Evolutionary conservation across 140 eudicot genomes (phyloP), one percentile per base, ranked within the genome.

Genomic region (Ambrosia hybrid): DNA sequence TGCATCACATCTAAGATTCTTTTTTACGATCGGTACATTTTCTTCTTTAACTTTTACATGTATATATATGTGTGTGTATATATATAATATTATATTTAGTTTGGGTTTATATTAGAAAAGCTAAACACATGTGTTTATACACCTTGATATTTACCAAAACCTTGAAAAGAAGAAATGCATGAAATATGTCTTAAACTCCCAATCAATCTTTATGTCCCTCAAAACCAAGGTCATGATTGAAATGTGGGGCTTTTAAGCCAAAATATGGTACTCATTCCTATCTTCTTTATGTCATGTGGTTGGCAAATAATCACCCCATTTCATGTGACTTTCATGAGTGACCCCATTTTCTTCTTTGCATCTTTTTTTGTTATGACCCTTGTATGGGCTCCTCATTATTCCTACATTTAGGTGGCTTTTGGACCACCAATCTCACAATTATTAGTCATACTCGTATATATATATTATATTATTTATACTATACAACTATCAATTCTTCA

Each of bases 301-400:
- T 78, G 82, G 78, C 82, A 78, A 78, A 78, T 65, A 68, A 72
- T 72, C 56, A 66, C 51, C 77, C 62, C 39, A 69, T 57, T 78
- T 72, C 78, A 78, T 78, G 82, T 78, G 82, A 71, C 82, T 45
- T 78, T 78, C 82, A 78, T 78, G 70, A 78, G 82, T 78, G 78
- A 78, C 82, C 78, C 78, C 82, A 78, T 78, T 78, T 65, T 65
- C 77, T 58, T 9, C 61, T 46, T 76, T 67, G 68, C 80, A 75
- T 67, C 80, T 71, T 65, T 68, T 71, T 72, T 65, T 57, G 60
- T 49, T 69, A 49, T 38, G 70, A 76, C 76, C 75, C 80, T 49
- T 77, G 43, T 70, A 77, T 77, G 77, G 77, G 65, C 67, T 52
- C 81, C 81, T 62, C 81, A 53, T 64, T 71, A 67, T 76, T 68